Base-by-base conservation (phyloP, 2,329 filamentous ascomycete genomes). In the Diplodia seriata region DNA sequence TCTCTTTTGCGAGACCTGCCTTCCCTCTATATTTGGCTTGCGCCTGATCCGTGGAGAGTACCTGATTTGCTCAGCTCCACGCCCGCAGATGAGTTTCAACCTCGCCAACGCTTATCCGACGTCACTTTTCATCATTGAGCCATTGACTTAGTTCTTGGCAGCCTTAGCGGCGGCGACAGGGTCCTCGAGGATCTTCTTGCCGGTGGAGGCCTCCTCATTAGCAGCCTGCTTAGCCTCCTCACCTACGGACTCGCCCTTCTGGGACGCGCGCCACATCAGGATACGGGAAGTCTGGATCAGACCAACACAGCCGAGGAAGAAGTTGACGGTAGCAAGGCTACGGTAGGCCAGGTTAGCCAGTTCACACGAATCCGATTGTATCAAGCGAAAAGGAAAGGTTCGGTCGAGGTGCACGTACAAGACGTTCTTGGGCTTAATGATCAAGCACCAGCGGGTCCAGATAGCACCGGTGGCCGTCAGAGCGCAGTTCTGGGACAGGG, bases 401-500 rank as follows among this genome's bases (percentile, higher is more conserved):
- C 43, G 43, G 36, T 26, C 6, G 33, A 11, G 51, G 14, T 38
- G 26, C 23, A 83, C 89, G 57, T 83, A 93, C 90, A 97, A 90
- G 76, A 93, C 83, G 85, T 99, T 99, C 82, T 89, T 89, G 68
- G 95, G 95, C 81, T 89, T 93, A 83, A 99, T 99, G 80, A 99
- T 91, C 78, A 98, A 86, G 86, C 95, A 99, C 95, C 95, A 99
- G 73, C 95, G 89, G 55, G 95, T 99, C 95, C 95, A 99, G 86
- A 99, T 99, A 72, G 91, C 82, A 73, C 95, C 95, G 11, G 95
- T 99, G 74, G 89, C 89, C 77, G 92, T 95, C 73, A 99, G 87
- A 69, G 95, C 94, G 62, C 85, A 85, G 84, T 98, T 99, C 83
- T 97, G 94, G 36, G 92, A 95, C 70, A 97, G 84, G 50, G 94